Percentiles rank a stretch among this genome's conserved stretches.
phyloP scores from a whole-genome alignment of 148 eudicot species.

The Vaccinium vitisidaea region DNA sequence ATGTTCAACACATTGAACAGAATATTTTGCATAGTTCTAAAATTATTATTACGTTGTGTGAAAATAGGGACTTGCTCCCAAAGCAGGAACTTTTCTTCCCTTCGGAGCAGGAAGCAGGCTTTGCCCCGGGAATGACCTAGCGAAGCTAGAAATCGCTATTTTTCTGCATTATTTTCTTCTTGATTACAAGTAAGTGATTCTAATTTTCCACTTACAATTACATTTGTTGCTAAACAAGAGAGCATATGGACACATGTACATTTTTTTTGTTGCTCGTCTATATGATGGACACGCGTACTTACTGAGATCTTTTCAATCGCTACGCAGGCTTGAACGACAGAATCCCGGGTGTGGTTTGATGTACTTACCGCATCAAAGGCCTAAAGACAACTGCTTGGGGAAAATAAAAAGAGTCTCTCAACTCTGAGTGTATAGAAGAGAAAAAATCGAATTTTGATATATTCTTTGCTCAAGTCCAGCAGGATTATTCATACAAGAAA shows the following conservation, averaged over 20 bases:
- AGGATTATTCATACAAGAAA: not conserved
- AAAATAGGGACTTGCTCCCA: slow-evolving; percentile 53
- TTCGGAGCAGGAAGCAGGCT: slow-evolving; percentile 78
- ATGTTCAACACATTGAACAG: not conserved
- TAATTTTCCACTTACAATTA: not conserved
- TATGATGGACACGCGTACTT: not conserved
- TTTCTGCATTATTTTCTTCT: slow-evolving; percentile 90
- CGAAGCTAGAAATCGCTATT: slow-evolving; percentile 82
- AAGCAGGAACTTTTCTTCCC: slow-evolving; percentile 76
- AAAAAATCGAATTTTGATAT: not conserved
- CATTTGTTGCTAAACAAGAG: not conserved
- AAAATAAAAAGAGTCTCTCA: slow-evolving; percentile 40
- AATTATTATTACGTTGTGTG: not conserved
- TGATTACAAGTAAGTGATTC: slow-evolving; percentile 50
- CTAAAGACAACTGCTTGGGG: slow-evolving; percentile 79
- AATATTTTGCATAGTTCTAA: not conserved
- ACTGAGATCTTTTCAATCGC: not conserved
- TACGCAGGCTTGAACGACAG: slow-evolving; percentile 59
- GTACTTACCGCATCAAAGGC: slow-evolving; percentile 81
- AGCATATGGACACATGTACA: not conserved
- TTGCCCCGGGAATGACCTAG: slow-evolving; percentile 96
- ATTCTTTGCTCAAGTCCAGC: not conserved
- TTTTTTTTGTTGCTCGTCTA: not conserved
- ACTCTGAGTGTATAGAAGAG: not conserved
- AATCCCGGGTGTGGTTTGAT: slow-evolving; percentile 54